Evolutionary conservation across 805 yeast species (phyloP).

Genomic region (Cyberlindnera veronae): DNA sequence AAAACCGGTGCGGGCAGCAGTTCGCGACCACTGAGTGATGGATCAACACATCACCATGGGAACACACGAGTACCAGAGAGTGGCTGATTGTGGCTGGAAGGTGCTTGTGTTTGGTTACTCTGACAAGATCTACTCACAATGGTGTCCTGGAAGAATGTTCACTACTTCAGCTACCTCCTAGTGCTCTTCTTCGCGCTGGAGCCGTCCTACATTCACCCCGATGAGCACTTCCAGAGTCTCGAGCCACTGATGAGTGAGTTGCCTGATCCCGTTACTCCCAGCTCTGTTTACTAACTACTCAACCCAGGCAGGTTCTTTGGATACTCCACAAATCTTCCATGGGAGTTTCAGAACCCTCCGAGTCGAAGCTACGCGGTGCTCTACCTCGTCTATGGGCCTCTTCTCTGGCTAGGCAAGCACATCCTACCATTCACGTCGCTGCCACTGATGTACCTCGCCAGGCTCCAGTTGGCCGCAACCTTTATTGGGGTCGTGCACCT

Average conservation of each 20-base stretch:
- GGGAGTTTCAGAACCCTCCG: conserved; percentile 72
- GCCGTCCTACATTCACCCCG: conserved; percentile 92
- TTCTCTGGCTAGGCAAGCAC: conserved; percentile 38
- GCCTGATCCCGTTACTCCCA: not conserved
- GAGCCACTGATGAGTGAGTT: conserved; percentile 55
- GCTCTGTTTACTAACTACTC: conserved; percentile 3
- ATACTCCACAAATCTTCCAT: conserved; percentile 53
- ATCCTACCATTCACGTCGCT: conserved; percentile 41
- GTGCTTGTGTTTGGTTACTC: too few species aligned
- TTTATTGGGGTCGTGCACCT: conserved; percentile 34
- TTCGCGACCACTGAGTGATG: too few species aligned
- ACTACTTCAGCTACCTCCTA: conserved; percentile 23
- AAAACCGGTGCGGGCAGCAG: too few species aligned
- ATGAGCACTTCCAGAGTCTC: conserved; percentile 92
- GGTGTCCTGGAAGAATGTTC: conserved; percentile 21
- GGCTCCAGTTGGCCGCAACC: conserved; percentile 43
- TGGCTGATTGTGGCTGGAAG: too few species aligned
- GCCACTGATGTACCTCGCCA: conserved; percentile 47
- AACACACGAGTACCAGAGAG: too few species aligned
- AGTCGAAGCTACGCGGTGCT: conserved; percentile 73
- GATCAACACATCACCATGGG: too few species aligned
- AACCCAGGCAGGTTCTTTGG: conserved; percentile 32
- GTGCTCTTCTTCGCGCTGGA: conserved; percentile 56
- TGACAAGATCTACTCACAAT: too few species aligned
- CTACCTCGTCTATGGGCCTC: conserved; percentile 66